Conservation (phyloP, 1,284 basidiomycete genomes). For the Afroboletus lepidellus region DNA sequence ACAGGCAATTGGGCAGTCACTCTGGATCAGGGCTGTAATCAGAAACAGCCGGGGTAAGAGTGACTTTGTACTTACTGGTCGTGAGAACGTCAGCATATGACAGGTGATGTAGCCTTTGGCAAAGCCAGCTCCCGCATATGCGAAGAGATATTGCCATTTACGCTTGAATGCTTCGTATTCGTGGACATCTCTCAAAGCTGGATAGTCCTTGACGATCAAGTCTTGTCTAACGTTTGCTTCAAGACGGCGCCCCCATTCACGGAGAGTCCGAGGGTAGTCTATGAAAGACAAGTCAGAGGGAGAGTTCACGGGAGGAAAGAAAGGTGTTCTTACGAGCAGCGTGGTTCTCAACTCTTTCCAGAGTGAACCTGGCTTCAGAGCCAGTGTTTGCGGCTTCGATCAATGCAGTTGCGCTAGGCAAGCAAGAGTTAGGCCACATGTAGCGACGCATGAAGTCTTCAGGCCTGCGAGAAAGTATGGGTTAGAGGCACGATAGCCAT, state of each 20-base stretch:
- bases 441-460: slow-evolving; percentile 89
- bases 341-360: slow-evolving; percentile 86
- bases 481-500: slow-evolving; percentile 7
- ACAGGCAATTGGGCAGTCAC: slow-evolving; percentile 30
- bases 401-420: slow-evolving; percentile 77
- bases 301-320: background rate
- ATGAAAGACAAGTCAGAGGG: slow-evolving; percentile 9
- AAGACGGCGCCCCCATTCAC: slow-evolving; percentile 82
- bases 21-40: slow-evolving; percentile 17
- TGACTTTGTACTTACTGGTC: slow-evolving; percentile 42
- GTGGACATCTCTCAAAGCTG: slow-evolving; percentile 48
- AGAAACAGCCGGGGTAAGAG: background rate
- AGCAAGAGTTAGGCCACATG: slow-evolving; percentile 90
- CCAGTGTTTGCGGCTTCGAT: slow-evolving; percentile 65
- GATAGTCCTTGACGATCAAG: slow-evolving; percentile 54
- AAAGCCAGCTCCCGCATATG: slow-evolving; percentile 73
- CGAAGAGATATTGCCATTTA: slow-evolving; percentile 79
- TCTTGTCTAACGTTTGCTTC: slow-evolving; percentile 61
- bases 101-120: slow-evolving; percentile 74
- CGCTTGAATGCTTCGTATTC: slow-evolving; percentile 66
- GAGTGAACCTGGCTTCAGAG: slow-evolving; percentile 72
- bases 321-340: slow-evolving; percentile 61
- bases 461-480: slow-evolving; percentile 44
- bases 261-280: slow-evolving; percentile 88
- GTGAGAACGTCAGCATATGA: slow-evolving; percentile 70